Evolutionary conservation across 2,329 filamentous ascomycete species (phyloP).

Genomic region (Fusarium nurragi): DNA sequence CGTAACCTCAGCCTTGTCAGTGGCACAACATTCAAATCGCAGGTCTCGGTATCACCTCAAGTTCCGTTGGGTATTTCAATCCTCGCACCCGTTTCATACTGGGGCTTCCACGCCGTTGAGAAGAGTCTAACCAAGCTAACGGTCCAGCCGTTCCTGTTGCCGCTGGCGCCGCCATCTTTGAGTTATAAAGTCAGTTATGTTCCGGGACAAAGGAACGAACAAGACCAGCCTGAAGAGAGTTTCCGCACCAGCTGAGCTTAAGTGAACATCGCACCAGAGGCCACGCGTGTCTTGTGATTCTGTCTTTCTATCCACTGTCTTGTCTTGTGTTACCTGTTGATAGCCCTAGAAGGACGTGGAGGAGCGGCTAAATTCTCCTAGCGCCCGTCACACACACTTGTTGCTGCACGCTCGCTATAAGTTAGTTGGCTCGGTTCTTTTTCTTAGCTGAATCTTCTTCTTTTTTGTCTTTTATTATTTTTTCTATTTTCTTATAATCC

Average conservation of each 20-base stretch:
- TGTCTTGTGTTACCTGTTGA: slow-evolving; percentile 13
- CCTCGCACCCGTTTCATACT: slow-evolving; percentile 25
- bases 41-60: slow-evolving; percentile 15
- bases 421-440: slow-evolving; percentile 26
- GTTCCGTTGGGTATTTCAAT: background rate
- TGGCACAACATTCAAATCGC: background rate
- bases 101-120: background rate
- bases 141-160: slow-evolving; percentile 1
- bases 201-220: background rate
- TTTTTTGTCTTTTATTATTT: too few relatives aligned
- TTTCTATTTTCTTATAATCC: too few relatives aligned
- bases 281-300: background rate
- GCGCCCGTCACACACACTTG: slow-evolving; percentile 43
- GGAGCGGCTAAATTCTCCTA: slow-evolving; percentile 45
- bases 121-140: background rate
- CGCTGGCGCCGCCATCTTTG: background rate
- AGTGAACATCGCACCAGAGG: background rate
- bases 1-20: slow-evolving; percentile 1
- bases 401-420: slow-evolving; percentile 25
- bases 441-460: slow-evolving; percentile 17
- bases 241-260: slow-evolving; percentile 1
- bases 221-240: background rate
- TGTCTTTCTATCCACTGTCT: background rate
- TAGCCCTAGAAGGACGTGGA: background rate
- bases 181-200: background rate